Base-by-base conservation (phyloP, 768 basidiomycete species). In the Boletellus ananiceps region DNA sequence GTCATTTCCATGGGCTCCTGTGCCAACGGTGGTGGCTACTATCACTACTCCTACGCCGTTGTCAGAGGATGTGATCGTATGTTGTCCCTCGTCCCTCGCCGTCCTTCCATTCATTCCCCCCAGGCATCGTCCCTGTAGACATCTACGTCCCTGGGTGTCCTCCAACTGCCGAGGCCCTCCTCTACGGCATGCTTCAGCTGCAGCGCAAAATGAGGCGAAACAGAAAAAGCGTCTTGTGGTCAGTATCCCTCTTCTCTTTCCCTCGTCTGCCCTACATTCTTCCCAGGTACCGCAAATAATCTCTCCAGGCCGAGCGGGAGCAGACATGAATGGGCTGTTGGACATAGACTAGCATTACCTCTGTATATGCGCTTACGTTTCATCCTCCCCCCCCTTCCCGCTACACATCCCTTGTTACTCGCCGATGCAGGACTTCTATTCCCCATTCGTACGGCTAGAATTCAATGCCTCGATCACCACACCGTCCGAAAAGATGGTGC, bases 1-100 rank as follows among this genome's bases (percentile, higher is more conserved):
- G 96, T 99, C 50, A 88, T 99, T 64, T 98, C 95, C 21, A 98
- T 99, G 96, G 96, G 96, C 40, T 97, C 95, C 5, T 99, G 96
- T 69, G 96, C 96, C 15, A 98, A 98, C 68, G 96, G 96, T 27
- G 93, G 93, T 48, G 93, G 93, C 14, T 94, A 93, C 74, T 93
- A 94, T 69, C 93, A 95, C 72, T 96, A 97, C 69, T 96, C 95
- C 23, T 99, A 99, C 71, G 93, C 94, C 25, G 96, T 99, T 54
- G 96, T 98, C 33, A 85, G 96, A 40, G 96, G 96, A 14, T 98
- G 95, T 68, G 96, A 99, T 75, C 83, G 96, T 88, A 66, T 50
- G 87, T 71, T 27, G 9, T 33, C 45, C n/a, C 29, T 43, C 44
- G 2, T 40, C 29, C 36, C 47, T 52, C 21, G 9, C 16, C 34